Base-by-base conservation (phyloP, 2,329 filamentous ascomycete genomes). In the Talaromyces sp. region DNA sequence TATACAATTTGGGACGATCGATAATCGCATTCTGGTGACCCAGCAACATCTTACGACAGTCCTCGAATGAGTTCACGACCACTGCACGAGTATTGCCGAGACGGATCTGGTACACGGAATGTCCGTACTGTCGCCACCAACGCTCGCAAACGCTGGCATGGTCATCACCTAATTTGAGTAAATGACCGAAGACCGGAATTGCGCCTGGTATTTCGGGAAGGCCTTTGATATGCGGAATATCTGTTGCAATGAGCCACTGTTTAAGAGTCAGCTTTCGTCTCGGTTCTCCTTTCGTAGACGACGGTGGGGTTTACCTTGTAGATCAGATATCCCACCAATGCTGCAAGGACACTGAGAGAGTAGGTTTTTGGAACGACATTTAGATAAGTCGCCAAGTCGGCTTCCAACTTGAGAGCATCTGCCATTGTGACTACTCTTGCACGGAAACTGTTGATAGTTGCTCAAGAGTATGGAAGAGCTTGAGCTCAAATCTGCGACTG, bases 11-110 rank as follows among this genome's bases (percentile, higher is more conserved):
- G 0, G 88, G 89, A 1, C 88, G 81, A 5, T 87, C 89, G 65
- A 90, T 89, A 60, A 90, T 75, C 0, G 87, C 82, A 1, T 86
- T 87, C 65, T 90, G 87, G 64, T 91, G 84, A 1, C 82, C 85
- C 65, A 90, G 84, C 78, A 88, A 89, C 57, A 91, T 78, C 62
- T 66, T 78, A 55, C 80, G 81, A 22, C 89, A 87, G 0, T 85
- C 80, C 10, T 89, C 84, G 64, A 89, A 90, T 0, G 83, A 85
- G 64, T 91, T 91, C 53, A 87, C 87, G 63, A 89, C 88, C 21
- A 91, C 79, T 45, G 89, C 84, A 55, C 86, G 79, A 1, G 67
- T 70, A 50, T 73, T 73, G 11, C 71, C 71, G 1, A 74, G 62
- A n/a, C 64, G 65, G 50, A 74, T 71, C 63, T 87, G 84, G 60